Evolutionary conservation across 2,329 filamentous ascomycete genomes (phyloP).

Genomic region (Rhinocladiella similis): DNA sequence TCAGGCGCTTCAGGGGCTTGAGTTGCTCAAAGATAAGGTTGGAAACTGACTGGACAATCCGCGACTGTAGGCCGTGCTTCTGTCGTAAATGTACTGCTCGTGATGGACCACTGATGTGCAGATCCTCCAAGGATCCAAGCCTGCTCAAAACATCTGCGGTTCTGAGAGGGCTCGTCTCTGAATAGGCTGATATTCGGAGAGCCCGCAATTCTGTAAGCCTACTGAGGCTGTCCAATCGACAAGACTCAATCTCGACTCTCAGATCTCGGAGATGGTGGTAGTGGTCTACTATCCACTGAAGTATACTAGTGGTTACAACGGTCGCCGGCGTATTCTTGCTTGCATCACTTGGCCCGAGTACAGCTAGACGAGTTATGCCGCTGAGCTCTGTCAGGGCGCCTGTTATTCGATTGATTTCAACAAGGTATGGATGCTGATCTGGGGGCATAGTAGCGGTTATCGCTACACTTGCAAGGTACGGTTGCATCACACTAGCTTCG

Average conservation of each 20-base stretch:
- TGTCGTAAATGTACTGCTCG: slow-evolving; percentile 12
- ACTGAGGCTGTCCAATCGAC: slow-evolving; percentile 8
- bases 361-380: slow-evolving; percentile 4
- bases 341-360: slow-evolving; percentile 4
- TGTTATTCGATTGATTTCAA: slow-evolving; percentile 18
- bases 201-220: neutral
- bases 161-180: slow-evolving; percentile 6
- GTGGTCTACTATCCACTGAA: slow-evolving; percentile 7
- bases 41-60: slow-evolving; percentile 12
- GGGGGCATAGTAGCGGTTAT: neutral
- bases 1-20: slow-evolving; percentile 13
- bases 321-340: slow-evolving; percentile 8
- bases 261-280: slow-evolving; percentile 7
- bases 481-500: slow-evolving; percentile 9
- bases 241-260: slow-evolving; percentile 13
- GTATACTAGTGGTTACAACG: slow-evolving; percentile 10
- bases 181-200: slow-evolving; percentile 12
- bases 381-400: slow-evolving; percentile 13
- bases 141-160: slow-evolving; percentile 7
- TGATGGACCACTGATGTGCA: slow-evolving; percentile 12
- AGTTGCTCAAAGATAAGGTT: slow-evolving; percentile 14
- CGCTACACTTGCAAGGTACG: slow-evolving; percentile 5
- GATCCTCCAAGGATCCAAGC: slow-evolving; percentile 9
- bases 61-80: slow-evolving; percentile 9
- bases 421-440: slow-evolving; percentile 15